Conservation (phyloP, 106 monocot genomes). For the Phalaenopsis aphrodite region DNA sequence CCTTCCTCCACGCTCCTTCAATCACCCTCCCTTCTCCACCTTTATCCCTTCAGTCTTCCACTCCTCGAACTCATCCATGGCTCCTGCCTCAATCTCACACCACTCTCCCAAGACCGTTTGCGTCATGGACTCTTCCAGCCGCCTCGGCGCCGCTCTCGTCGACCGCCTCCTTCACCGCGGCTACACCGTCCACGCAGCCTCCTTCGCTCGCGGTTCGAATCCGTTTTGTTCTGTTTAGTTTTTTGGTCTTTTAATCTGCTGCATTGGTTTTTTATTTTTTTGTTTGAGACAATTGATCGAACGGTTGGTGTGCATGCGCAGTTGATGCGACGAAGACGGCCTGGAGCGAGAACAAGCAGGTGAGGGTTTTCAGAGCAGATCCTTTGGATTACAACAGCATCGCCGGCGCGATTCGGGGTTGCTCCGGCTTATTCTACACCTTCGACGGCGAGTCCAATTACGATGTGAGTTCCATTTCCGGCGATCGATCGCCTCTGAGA, state of each 20-base stretch:
- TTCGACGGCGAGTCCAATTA: constrained; percentile 44
- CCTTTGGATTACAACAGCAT: constrained; percentile 87
- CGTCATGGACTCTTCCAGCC: constrained; percentile 70
- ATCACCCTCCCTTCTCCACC: constrained; percentile 11
- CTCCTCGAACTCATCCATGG: constrained; percentile 4
- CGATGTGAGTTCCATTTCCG: constrained; percentile 49
- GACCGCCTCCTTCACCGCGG: constrained; percentile 57
- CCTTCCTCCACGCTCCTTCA: constrained; percentile 7
- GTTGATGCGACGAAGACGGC: constrained; percentile 14
- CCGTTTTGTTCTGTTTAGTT: too few species aligned
- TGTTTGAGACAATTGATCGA: background rate
- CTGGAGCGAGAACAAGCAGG: constrained; percentile 20
- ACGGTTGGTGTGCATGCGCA: background rate
- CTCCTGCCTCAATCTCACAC: constrained; percentile 17
- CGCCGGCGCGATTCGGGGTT: constrained; percentile 64
- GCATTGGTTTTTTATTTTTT: background rate
- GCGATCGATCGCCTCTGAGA: background rate
- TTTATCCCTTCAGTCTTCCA: background rate
- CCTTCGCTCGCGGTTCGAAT: constrained; percentile 27
- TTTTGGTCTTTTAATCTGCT: background rate
- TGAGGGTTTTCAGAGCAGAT: constrained; percentile 62
- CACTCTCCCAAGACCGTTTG: constrained; percentile 46
- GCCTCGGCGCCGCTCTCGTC: constrained; percentile 52
- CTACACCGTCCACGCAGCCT: constrained; percentile 78
- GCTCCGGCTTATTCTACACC: constrained; percentile 88